Percentiles rank a stretch among this genome's conserved stretches.
Evolutionary conservation across 2,329 filamentous ascomycete genomes (phyloP).

Genomic region (Fusarium decemcellulare): DNA sequence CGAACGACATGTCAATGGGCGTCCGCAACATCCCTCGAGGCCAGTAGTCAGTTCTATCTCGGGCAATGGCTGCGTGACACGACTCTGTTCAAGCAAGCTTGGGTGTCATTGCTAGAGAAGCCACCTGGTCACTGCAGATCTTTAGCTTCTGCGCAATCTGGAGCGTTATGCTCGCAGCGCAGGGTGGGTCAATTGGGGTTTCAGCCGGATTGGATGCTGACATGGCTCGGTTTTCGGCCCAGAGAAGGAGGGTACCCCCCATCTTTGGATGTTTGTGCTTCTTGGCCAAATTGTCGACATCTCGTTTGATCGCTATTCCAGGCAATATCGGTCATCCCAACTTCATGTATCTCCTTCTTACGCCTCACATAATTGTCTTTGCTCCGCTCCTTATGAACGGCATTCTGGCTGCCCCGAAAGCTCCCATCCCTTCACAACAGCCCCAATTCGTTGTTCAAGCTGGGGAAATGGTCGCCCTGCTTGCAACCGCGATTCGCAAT

Average conservation of each 20-base stretch:
- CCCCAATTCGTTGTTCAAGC: conserved; percentile 19
- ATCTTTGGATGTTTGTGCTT: conserved; percentile 45
- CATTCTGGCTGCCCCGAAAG: background rate
- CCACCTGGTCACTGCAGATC: conserved; percentile 46
- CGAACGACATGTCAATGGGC: conserved; percentile 41
- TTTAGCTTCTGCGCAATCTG: conserved; percentile 46
- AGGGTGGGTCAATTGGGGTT: conserved; percentile 31
- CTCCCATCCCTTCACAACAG: background rate
- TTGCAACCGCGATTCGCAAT: conserved; percentile 10
- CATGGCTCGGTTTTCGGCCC: conserved; percentile 12
- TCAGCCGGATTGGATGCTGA: background rate
- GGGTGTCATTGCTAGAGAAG: conserved; percentile 44
- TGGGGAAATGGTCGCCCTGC: conserved; percentile 16
- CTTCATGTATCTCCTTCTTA: conserved; percentile 39
- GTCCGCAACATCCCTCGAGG: background rate
- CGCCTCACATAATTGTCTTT: conserved; percentile 45
- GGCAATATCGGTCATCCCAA: conserved; percentile 11
- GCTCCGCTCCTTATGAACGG: conserved; percentile 38
- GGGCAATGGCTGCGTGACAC: conserved; percentile 47
- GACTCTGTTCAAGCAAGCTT: conserved; percentile 46
- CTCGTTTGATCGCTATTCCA: conserved; percentile 41
- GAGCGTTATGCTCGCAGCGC: conserved; percentile 45
- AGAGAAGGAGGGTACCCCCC: conserved; percentile 33
- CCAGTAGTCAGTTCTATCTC: conserved; percentile 19
- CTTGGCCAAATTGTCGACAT: conserved; percentile 47